Conservation (phyloP, 495 filamentous ascomycete genomes). For the Hyaloscypha finlandica region DNA sequence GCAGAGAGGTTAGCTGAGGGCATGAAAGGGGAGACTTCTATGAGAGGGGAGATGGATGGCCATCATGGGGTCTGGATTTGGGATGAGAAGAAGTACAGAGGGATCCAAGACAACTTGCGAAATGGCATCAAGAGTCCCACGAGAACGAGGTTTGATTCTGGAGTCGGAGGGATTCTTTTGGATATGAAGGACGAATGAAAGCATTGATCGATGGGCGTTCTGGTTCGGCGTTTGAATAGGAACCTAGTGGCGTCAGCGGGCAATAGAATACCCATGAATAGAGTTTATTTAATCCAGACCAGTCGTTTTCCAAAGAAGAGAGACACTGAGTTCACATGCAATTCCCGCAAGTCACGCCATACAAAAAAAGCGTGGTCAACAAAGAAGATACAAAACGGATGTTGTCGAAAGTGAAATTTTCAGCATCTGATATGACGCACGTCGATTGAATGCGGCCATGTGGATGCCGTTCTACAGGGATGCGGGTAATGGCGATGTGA, state of each 20-base stretch:
- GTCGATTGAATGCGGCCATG: not conserved
- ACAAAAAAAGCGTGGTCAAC: not conserved
- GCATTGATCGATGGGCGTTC: slow-evolving; percentile 2
- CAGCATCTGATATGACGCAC: not conserved
- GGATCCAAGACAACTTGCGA: slow-evolving; percentile 8
- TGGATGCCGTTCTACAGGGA: not conserved
- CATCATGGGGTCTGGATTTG: slow-evolving; percentile 40
- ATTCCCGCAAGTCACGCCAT: not conserved
- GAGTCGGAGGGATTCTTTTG: slow-evolving; percentile 29
- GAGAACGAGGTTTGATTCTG: slow-evolving; percentile 36
- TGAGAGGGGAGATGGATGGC: slow-evolving; percentile 21
- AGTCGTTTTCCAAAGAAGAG: not conserved
- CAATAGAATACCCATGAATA: not conserved
- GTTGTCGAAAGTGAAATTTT: not conserved
- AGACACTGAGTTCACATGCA: not conserved
- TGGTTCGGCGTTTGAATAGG: not conserved
- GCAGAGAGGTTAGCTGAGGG: slow-evolving; percentile 23
- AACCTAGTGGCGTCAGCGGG: not conserved
- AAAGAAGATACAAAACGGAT: not conserved
- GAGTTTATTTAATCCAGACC: not conserved
- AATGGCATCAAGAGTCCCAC: slow-evolving; percentile 35
- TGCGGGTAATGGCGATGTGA: not conserved
- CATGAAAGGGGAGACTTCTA: slow-evolving; percentile 9
- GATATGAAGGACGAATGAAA: slow-evolving; percentile 6
- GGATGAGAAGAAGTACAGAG: slow-evolving; percentile 35